Conservation (phyloP, 2,329 filamentous ascomycete species). For the Fusarium sp. region DNA sequence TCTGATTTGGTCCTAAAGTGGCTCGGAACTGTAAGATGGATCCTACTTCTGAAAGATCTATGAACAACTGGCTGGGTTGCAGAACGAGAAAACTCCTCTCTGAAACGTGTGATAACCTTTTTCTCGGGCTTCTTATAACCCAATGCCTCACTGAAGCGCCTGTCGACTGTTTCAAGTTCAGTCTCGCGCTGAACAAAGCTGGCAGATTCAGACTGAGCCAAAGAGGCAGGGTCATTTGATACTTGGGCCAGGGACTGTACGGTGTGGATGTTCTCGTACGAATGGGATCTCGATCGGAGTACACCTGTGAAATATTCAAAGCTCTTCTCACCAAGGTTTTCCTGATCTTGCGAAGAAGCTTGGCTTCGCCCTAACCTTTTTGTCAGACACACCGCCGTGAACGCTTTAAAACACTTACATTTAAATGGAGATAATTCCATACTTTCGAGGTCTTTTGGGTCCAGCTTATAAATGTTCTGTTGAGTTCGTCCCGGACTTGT, state of each 20-base stretch:
- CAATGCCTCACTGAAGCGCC: slow-evolving; percentile 56
- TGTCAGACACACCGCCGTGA: slow-evolving; percentile 1
- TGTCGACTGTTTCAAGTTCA: slow-evolving; percentile 56
- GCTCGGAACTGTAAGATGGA: slow-evolving; percentile 53
- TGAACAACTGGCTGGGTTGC: slow-evolving; percentile 19
- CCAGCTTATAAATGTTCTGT: slow-evolving; percentile 48
- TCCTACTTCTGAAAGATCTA: slow-evolving; percentile 53
- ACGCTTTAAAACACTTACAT: slow-evolving; percentile 43
- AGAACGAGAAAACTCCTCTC: slow-evolving; percentile 53
- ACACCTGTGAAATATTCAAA: neutral
- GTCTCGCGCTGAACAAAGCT: slow-evolving; percentile 55
- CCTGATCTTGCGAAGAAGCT: slow-evolving; percentile 42
- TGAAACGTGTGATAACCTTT: slow-evolving; percentile 56
- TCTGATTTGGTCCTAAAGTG: slow-evolving; percentile 44
- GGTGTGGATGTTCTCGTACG: neutral
- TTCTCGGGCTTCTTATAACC: slow-evolving; percentile 48
- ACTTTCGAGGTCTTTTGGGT: slow-evolving; percentile 51
- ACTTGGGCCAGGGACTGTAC: neutral
- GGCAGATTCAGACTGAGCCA: slow-evolving; percentile 52
- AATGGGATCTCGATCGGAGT: neutral
- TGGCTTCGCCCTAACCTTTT: slow-evolving; percentile 18
- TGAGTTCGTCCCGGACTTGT: slow-evolving; percentile 50
- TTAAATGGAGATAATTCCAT: slow-evolving; percentile 54
- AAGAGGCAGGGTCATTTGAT: slow-evolving; percentile 21
- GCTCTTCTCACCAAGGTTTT: slow-evolving; percentile 31